These are phyloP conservation scores for Dendrobium nobile DNA, from an alignment of 106 monocot genomes.

Conservation along the genomic window DNA sequence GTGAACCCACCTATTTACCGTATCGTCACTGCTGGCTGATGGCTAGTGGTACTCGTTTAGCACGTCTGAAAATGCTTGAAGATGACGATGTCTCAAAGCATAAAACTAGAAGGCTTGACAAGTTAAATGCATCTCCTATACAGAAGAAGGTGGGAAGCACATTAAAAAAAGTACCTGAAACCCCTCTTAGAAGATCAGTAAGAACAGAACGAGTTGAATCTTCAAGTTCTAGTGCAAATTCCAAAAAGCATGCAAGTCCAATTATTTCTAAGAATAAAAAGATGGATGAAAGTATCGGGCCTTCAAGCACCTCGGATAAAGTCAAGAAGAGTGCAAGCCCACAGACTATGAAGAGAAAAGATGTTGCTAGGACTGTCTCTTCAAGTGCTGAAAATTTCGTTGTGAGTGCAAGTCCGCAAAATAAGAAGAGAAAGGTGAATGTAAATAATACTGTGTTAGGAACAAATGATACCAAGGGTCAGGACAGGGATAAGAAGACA, in stretches of 20 bases:
- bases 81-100: neutral
- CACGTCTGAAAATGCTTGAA: neutral
- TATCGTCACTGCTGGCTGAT: neutral
- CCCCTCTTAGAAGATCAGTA: conserved; percentile 4
- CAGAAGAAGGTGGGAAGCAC: neutral
- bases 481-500: neutral
- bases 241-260: neutral
- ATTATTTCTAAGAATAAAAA: neutral
- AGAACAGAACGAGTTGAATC: conserved; percentile 2
- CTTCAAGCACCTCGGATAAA: conserved; percentile 1
- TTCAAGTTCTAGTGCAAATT: neutral
- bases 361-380: neutral
- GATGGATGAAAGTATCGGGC: neutral
- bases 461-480: neutral
- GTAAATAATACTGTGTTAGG: neutral
- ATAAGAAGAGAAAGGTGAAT: neutral
- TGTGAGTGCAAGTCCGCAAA: neutral
- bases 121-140: neutral
- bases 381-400: neutral
- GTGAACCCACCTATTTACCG: neutral
- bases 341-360: conserved; percentile 2
- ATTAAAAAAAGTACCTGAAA: conserved; percentile 3
- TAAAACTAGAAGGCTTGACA: neutral
- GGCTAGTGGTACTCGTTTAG: conserved; percentile 8
- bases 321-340: neutral